These are phyloP conservation scores for Middelhovenomyces tepae DNA, from an alignment of 805 yeast genomes.

Conservation along the genomic window DNA sequence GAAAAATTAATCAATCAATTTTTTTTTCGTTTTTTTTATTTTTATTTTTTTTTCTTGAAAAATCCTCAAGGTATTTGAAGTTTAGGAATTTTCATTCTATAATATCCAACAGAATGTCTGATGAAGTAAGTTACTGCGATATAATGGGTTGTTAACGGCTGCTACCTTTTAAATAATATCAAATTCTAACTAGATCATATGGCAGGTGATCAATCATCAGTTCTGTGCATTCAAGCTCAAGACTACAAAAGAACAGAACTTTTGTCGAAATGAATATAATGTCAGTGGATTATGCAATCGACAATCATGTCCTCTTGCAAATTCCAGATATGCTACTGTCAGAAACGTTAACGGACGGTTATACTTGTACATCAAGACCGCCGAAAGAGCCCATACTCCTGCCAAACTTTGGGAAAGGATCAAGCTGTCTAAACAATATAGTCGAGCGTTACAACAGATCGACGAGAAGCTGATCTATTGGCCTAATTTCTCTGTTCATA, in stretches of 20 bases:
- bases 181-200: slow-evolving; percentile 73
- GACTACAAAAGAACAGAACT: slow-evolving; percentile 80
- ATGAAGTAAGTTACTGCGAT: slow-evolving; percentile 13
- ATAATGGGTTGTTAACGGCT: too few species aligned
- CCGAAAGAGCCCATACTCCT: slow-evolving; percentile 96
- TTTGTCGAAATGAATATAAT: slow-evolving; percentile 93
- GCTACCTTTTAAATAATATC: too few species aligned
- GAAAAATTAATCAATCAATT: slow-evolving; percentile 2
- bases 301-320: slow-evolving; percentile 94
- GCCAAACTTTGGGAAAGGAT: slow-evolving; percentile 92
- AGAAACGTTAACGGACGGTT: slow-evolving; percentile 27
- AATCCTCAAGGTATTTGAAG: background rate
- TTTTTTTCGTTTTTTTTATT: slow-evolving; percentile 10
- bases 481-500: slow-evolving; percentile 85
- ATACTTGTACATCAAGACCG: slow-evolving; percentile 79
- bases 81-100: background rate
- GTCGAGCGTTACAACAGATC: slow-evolving; percentile 78
- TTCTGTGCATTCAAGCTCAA: slow-evolving; percentile 92
- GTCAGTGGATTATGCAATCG: slow-evolving; percentile 91
- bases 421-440: slow-evolving; percentile 79
- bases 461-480: slow-evolving; percentile 84
- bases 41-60: background rate
- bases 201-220: slow-evolving; percentile 95
- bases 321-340: slow-evolving; percentile 31
- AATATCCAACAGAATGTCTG: slow-evolving; percentile 13